Percentiles rank a stretch among this genome's conserved stretches.
phyloP scores from a whole-genome alignment of 139 green algal genomes.

The Tetraselmis striata region DNA sequence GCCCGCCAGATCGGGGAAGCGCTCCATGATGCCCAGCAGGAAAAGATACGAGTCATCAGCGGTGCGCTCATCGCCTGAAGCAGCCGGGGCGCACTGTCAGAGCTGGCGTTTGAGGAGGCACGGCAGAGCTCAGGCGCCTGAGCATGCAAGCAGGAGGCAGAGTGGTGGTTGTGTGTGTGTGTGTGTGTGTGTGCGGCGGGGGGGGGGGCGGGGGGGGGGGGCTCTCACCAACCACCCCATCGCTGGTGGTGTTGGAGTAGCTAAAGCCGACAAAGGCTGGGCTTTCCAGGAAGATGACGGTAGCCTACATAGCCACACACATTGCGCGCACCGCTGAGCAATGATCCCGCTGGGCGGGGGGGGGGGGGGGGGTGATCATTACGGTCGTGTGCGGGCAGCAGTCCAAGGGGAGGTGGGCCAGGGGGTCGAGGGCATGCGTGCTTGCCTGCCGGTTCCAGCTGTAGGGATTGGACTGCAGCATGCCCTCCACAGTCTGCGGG shows the following conservation, averaged over 20 bases:
- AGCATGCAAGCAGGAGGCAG: too few relatives aligned
- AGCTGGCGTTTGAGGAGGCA: too few relatives aligned
- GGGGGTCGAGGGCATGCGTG: too few relatives aligned
- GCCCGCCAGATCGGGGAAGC: slow-evolving; percentile 51
- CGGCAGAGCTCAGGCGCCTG: too few relatives aligned
- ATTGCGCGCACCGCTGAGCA: too few relatives aligned
- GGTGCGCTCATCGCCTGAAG: slow-evolving; percentile 56
- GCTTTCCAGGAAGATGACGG: slow-evolving; percentile 72
- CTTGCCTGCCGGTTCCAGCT: slow-evolving; percentile 51
- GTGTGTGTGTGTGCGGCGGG: too few relatives aligned
- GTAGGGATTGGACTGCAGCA: slow-evolving; percentile 52
- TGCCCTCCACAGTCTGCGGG: slow-evolving; percentile 22
- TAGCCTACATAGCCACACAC: too few relatives aligned
- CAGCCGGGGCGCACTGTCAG: too few relatives aligned
- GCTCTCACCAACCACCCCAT: slow-evolving; percentile 51
- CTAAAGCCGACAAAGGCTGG: slow-evolving; percentile 79
- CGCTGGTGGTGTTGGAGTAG: slow-evolving; percentile 63
- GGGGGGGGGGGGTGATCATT: neutral
- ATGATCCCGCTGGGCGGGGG: neutral
- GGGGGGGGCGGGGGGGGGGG: too few relatives aligned
- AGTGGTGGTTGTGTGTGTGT: too few relatives aligned
- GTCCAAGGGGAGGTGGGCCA: neutral
- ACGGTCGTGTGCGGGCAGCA: neutral
- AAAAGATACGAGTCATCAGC: slow-evolving; percentile 56
- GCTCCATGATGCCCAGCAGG: slow-evolving; percentile 53